phyloP scores from a whole-genome alignment of 1,284 basidiomycete genomes.

The Ustilago lituana region DNA sequence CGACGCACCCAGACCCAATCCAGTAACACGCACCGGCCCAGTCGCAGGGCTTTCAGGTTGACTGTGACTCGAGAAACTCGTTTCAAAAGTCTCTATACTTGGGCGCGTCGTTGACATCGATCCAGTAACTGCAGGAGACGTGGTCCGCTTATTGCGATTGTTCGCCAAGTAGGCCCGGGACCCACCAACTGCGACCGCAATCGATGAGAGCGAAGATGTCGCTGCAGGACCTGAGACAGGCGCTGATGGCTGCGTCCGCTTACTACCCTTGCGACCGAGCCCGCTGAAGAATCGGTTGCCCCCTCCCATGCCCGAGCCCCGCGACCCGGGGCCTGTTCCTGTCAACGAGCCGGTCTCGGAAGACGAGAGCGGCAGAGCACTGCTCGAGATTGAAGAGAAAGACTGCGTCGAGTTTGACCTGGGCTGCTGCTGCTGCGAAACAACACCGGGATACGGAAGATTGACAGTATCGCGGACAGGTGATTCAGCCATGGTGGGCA shows the following conservation, averaged over 20 bases:
- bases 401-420: slow-evolving; percentile 36
- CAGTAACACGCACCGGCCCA: slow-evolving; percentile 7
- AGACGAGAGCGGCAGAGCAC: background rate
- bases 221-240: background rate
- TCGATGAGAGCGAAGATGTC: slow-evolving; percentile 16
- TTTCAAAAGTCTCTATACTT: slow-evolving; percentile 30
- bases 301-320: slow-evolving; percentile 9
- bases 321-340: slow-evolving; percentile 1
- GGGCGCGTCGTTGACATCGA: slow-evolving; percentile 8
- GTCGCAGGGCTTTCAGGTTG: slow-evolving; percentile 29
- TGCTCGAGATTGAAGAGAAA: slow-evolving; percentile 10
- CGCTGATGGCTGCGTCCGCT: slow-evolving; percentile 18
- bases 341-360: slow-evolving; percentile 8
- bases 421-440: slow-evolving; percentile 16
- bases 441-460: slow-evolving; percentile 53
- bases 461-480: slow-evolving; percentile 31
- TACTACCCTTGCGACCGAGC: slow-evolving; percentile 40
- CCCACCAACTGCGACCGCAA: slow-evolving; percentile 18
- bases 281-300: slow-evolving; percentile 45
- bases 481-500: slow-evolving; percentile 47
- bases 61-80: slow-evolving; percentile 25
- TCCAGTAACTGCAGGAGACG: background rate
- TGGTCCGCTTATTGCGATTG: slow-evolving; percentile 14
- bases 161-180: slow-evolving; percentile 34
- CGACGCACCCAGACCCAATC: slow-evolving; percentile 6